Percentiles rank a stretch among this genome's conserved stretches.
These are phyloP conservation scores for Fusarium sp. DNA, from an alignment of 2,329 filamentous ascomycete genomes.

Conservation along the genomic window DNA sequence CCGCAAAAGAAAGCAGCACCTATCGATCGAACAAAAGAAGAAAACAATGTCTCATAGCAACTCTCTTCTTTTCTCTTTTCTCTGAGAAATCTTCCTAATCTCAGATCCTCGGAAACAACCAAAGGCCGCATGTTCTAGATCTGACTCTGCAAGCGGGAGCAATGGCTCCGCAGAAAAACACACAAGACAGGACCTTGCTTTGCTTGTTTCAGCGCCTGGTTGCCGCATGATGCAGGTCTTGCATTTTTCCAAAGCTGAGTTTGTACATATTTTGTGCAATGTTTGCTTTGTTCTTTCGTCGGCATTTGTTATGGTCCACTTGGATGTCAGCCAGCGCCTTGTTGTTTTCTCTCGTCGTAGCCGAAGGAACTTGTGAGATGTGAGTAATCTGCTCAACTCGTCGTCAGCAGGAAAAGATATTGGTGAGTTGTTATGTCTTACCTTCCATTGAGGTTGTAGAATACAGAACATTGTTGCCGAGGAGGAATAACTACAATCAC, in stretches of 20 bases:
- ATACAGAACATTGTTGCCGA: background rate
- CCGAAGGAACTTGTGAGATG: background rate
- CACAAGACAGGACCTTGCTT: background rate
- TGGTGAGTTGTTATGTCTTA: no score
- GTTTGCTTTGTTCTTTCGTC: constrained; percentile 1
- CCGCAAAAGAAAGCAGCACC: background rate
- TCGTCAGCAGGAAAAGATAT: background rate
- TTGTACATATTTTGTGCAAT: constrained; percentile 3
- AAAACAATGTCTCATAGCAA: background rate
- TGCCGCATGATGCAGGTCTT: constrained; percentile 28
- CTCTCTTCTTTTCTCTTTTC: background rate
- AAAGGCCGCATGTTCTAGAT: background rate
- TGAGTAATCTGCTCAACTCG: background rate
- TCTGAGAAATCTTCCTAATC: background rate
- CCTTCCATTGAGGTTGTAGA: background rate
- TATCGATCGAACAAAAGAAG: background rate
- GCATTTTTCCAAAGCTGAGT: constrained; percentile 1
- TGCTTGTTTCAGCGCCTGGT: constrained; percentile 29
- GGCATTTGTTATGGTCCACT: constrained; percentile 1
- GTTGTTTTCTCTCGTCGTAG: background rate
- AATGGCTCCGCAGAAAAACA: constrained; percentile 8
- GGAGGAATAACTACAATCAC: background rate
- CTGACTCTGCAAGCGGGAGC: background rate
- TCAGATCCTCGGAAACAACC: background rate
- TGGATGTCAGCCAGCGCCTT: background rate